A percentile compares a stretch with the other conserved stretches of the same genome.
phyloP scores from a whole-genome alignment of 164 flowering plant genomes.

The Litsea cubeba region DNA sequence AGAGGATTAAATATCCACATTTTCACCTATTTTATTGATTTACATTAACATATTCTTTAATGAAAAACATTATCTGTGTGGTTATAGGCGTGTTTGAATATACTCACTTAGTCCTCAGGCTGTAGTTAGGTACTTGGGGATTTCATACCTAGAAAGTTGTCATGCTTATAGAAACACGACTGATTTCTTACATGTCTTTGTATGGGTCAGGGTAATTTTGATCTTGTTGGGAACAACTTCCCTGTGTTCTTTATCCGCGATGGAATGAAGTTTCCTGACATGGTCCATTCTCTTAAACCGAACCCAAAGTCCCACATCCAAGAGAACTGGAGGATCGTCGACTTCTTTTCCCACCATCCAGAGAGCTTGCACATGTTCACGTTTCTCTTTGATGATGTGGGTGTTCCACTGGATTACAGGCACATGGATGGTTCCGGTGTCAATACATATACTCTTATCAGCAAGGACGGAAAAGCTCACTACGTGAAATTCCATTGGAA shows the following conservation, averaged over 20 bases:
- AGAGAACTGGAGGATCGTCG: slow-evolving; percentile 77
- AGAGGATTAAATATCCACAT: too few relatives aligned
- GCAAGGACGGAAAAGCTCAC: slow-evolving; percentile 72
- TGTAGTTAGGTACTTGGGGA: too few relatives aligned
- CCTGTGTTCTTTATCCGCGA: slow-evolving; percentile 83
- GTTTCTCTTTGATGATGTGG: slow-evolving; percentile 86
- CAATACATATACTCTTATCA: slow-evolving; percentile 75
- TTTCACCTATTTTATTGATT: too few relatives aligned
- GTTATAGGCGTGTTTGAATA: too few relatives aligned
- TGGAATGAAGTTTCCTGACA: slow-evolving; percentile 80
- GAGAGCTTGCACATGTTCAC: slow-evolving; percentile 91
- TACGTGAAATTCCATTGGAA: slow-evolving; percentile 98
- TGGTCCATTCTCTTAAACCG: slow-evolving; percentile 82
- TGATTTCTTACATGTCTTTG: not conserved
- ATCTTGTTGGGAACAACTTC: slow-evolving; percentile 81
- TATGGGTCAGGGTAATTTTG: slow-evolving; percentile 52
- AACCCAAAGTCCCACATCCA: slow-evolving; percentile 88
- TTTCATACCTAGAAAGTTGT: too few relatives aligned
- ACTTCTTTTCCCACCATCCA: slow-evolving; percentile 88
- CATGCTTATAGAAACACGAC: not conserved
- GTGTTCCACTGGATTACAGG: slow-evolving; percentile 86
- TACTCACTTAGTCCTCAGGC: too few relatives aligned
- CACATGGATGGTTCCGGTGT: slow-evolving; percentile 99
- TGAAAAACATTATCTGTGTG: too few relatives aligned
- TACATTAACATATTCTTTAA: too few relatives aligned